Evolutionary conservation across 2,329 filamentous ascomycete genomes (phyloP), one percentile per base, ranked within the genome.

Genomic region (Beauveria pseudobassiana): DNA sequence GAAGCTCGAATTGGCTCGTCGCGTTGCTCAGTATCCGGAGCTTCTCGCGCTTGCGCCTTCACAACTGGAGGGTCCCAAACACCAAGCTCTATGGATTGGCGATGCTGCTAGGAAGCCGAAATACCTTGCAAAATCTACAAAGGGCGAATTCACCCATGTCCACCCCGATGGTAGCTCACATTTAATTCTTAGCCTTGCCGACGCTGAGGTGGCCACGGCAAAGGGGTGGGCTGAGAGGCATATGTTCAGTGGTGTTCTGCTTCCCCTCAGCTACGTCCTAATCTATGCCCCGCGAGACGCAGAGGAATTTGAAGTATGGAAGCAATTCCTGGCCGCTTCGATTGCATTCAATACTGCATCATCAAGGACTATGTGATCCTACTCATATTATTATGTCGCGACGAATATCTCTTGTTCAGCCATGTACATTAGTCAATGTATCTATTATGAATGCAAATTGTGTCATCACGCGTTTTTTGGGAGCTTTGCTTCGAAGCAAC

Each of bases 191-290:
- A 73, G 73, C 59, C 69, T 76, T 5, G 67, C 65, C 1, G 77
- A 79, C 58, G 76, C 75, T 2, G 69, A 70, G 52, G 65, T 67
- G 48, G 70, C 70, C 2, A 71, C 77, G 51, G 66, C 61, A 5
- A 68, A 65, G 48, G 75, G 75, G 0, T 79, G 77, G 76, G 76
- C 70, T 20, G 72, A 77, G 68, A 66, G 76, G 4, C 76, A 78
- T 54, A 64, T 63, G 54, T 66, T 78, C 2, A 46, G 64, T 1
- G 61, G 61, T 14, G 28, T 49, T 18, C 3, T 42, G 3, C 5
- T 75, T 48, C 74, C 76, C 1, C 71, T 70, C 67, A 69, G 69
- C 0, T 78, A 76, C 59, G 67, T 78, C 34, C 54, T 79, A 50
- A 48, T 78, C 0, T 79, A 78, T 30, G 75, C 76, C 49, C 76